Percentiles rank a stretch among this genome's conserved stretches.
Evolutionary conservation across 2,329 filamentous ascomycete genomes (phyloP).

Genomic region (Talaromyces sp.): DNA sequence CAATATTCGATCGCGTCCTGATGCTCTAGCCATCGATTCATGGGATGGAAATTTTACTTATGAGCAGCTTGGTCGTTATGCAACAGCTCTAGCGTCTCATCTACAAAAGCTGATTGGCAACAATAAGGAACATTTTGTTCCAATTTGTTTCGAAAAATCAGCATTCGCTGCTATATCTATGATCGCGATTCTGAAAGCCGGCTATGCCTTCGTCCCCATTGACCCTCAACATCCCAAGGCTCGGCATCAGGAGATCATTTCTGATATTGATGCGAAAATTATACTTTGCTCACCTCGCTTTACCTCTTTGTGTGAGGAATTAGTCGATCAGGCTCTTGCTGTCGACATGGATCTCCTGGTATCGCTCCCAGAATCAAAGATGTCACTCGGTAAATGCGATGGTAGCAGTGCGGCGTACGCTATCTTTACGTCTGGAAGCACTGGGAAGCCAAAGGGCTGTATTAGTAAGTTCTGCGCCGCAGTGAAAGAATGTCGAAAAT

Average conservation of each 20-base stretch:
- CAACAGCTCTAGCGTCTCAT: slow-evolving; percentile 33
- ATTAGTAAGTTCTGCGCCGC: slow-evolving; percentile 56
- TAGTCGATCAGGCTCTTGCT: slow-evolving; percentile 7
- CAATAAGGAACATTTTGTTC: slow-evolving; percentile 25
- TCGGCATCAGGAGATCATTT: slow-evolving; percentile 12
- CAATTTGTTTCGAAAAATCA: slow-evolving; percentile 24
- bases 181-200: slow-evolving; percentile 22
- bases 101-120: slow-evolving; percentile 23
- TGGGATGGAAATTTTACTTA: slow-evolving; percentile 37
- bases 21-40: slow-evolving; percentile 29
- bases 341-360: slow-evolving; percentile 9
- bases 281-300: slow-evolving; percentile 16
- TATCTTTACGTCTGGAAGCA: slow-evolving; percentile 58
- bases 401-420: slow-evolving; percentile 51
- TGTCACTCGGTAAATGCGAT: not conserved
- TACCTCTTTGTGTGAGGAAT: not conserved
- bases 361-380: not conserved
- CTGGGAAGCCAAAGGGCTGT: slow-evolving; percentile 54
- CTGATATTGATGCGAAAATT: slow-evolving; percentile 10
- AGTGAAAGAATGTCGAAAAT: slow-evolving; percentile 35
- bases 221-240: slow-evolving; percentile 13
- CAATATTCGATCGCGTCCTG: slow-evolving; percentile 17
- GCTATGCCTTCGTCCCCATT: slow-evolving; percentile 20
- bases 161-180: slow-evolving; percentile 20
- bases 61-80: slow-evolving; percentile 31